Percentiles rank a stretch among this genome's conserved stretches.
phyloP scores from a whole-genome alignment of 495 filamentous ascomycete species.

The Recurvomyces mirabilis region DNA sequence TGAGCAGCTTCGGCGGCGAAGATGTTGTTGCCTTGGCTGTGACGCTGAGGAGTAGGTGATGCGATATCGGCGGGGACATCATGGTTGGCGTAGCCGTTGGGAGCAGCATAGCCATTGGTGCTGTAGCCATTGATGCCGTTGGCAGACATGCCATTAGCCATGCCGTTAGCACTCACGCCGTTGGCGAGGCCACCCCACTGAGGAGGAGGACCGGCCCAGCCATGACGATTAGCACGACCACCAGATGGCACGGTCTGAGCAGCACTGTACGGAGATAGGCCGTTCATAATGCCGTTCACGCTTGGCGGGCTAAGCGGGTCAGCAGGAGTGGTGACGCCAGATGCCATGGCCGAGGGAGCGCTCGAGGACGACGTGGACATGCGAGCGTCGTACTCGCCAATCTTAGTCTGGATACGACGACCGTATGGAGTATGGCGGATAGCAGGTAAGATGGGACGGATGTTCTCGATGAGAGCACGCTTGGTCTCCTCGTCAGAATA shows the following conservation, averaged over 20 bases:
- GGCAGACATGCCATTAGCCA: background rate
- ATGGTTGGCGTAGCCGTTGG: constrained; percentile 1
- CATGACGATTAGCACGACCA: constrained; percentile 18
- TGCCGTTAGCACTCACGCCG: background rate
- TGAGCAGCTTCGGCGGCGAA: constrained; percentile 6
- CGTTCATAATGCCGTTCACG: constrained; percentile 5
- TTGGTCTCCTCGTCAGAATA: constrained; percentile 63
- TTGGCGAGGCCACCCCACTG: constrained; percentile 6
- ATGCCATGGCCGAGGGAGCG: background rate
- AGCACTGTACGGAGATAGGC: background rate
- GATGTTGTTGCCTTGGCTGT: constrained; percentile 12
- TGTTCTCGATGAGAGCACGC: constrained; percentile 60
- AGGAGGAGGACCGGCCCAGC: constrained; percentile 16
- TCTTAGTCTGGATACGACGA: constrained; percentile 81
- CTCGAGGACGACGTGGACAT: constrained; percentile 4
- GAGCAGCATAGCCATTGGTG: constrained; percentile 1
- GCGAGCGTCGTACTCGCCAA: constrained; percentile 36
- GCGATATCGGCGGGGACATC: constrained; percentile 9
- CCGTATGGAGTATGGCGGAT: constrained; percentile 87
- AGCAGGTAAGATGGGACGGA: constrained; percentile 69
- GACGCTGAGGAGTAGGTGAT: constrained; percentile 16
- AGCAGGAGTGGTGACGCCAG: constrained; percentile 8
- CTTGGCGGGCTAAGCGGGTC: constrained; percentile 3
- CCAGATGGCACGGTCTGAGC: constrained; percentile 4
- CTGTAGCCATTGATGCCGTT: background rate